These are phyloP conservation scores for Fusarium ramigenum DNA, from an alignment of 2,329 filamentous ascomycete genomes.

Conservation along the genomic window DNA sequence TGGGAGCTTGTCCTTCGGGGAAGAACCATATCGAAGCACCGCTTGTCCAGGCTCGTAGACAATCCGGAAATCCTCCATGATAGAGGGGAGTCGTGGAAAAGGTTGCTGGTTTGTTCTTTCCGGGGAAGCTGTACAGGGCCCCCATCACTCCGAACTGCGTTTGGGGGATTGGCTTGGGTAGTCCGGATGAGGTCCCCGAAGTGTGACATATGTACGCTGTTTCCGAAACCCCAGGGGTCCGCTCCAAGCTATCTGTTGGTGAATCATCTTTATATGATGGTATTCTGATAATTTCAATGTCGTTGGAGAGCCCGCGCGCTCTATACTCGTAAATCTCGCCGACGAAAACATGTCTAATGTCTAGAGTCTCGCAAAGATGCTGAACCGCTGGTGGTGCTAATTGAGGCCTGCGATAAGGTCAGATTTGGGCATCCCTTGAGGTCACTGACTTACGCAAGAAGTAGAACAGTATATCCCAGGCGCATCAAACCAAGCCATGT, in stretches of 20 bases:
- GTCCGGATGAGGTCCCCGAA: constrained; percentile 70
- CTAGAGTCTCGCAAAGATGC: constrained; percentile 61
- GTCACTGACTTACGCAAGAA: constrained; percentile 58
- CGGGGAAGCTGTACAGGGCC: constrained; percentile 59
- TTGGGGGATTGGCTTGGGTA: constrained; percentile 71
- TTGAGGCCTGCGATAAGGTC: constrained; percentile 53
- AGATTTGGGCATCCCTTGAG: not conserved
- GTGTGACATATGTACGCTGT: constrained; percentile 70
- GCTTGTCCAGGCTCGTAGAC: constrained; percentile 69
- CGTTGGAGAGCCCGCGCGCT: not conserved
- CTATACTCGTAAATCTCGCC: constrained; percentile 46
- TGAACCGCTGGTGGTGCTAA: constrained; percentile 56
- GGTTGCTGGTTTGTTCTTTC: constrained; percentile 54
- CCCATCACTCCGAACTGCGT: constrained; percentile 63
- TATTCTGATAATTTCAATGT: constrained; percentile 16
- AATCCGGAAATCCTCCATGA: constrained; percentile 71
- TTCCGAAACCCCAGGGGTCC: constrained; percentile 36
- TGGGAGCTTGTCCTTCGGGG: constrained; percentile 62
- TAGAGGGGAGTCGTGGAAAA: constrained; percentile 74
- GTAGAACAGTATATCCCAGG: constrained; percentile 62
- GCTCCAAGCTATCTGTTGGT: not conserved
- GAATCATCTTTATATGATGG: constrained; percentile 1
- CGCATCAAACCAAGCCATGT: constrained; percentile 68
- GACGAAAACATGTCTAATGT: constrained; percentile 55
- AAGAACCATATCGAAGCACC: constrained; percentile 70